Evolutionary conservation across 2,329 filamentous ascomycete species (phyloP).

Genomic region (Penicillium capsulatum): DNA sequence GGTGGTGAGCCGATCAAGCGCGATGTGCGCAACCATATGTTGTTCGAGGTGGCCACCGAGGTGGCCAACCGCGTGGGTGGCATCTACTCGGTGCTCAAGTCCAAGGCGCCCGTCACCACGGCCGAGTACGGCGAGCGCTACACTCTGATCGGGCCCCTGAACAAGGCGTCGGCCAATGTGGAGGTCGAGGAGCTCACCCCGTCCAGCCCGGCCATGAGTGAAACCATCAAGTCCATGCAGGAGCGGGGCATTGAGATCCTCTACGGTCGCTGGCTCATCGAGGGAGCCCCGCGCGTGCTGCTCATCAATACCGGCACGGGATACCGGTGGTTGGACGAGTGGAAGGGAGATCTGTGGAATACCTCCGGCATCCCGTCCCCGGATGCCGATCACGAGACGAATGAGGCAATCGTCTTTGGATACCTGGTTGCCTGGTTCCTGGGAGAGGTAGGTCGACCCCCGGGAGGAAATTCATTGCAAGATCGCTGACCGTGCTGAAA

Average conservation of each 20-base stretch:
- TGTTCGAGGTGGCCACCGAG: slow-evolving; percentile 96
- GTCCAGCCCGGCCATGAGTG: slow-evolving; percentile 69
- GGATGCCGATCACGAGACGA: slow-evolving; percentile 86
- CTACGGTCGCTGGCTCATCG: slow-evolving; percentile 96
- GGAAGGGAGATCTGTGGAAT: slow-evolving; percentile 96
- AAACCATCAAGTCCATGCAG: slow-evolving; percentile 87
- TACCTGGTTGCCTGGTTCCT: slow-evolving; percentile 98
- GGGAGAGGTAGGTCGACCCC: slow-evolving; percentile 74
- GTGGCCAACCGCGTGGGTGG: slow-evolving; percentile 97
- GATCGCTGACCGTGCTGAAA: slow-evolving; percentile 10
- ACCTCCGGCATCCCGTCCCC: slow-evolving; percentile 90
- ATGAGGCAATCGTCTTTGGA: slow-evolving; percentile 95
- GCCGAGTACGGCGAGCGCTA: slow-evolving; percentile 98
- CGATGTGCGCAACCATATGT: slow-evolving; percentile 90
- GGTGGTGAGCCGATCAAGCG: slow-evolving; percentile 50
- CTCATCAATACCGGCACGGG: slow-evolving; percentile 94
- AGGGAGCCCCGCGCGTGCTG: slow-evolving; percentile 87
- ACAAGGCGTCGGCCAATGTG: slow-evolving; percentile 88
- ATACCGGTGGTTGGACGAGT: slow-evolving; percentile 87
- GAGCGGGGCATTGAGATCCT: slow-evolving; percentile 84
- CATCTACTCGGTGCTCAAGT: slow-evolving; percentile 99
- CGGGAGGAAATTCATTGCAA: too few species aligned
- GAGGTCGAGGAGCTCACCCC: slow-evolving; percentile 94
- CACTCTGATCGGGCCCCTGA: slow-evolving; percentile 89
- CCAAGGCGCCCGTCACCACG: slow-evolving; percentile 94